Base-by-base conservation (phyloP, 2,329 filamentous ascomycete species). In the Colletotrichum tabaci region DNA sequence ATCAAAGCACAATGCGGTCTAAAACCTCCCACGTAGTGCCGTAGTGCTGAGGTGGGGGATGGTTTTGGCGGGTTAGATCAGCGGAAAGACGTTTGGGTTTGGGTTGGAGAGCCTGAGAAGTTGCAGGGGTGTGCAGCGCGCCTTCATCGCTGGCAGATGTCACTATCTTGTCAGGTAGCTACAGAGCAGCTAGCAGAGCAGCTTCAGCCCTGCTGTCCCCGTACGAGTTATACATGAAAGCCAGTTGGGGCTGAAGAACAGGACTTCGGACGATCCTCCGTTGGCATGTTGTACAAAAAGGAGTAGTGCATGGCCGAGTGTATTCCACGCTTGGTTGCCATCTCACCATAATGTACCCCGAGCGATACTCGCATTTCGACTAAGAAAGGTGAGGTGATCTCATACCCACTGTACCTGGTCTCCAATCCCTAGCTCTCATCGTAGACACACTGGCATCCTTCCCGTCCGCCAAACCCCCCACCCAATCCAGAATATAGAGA, bases 11-110 rank as follows among this genome's bases (percentile, higher is more conserved):
- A 16, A n/a, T 46, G 30, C 35, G 46, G 30, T 9, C 8, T 9
- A 35, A 35, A 9, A 9, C 30, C 35, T 38, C 35, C 30, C 21
- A 49, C 5, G 47, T 52, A 35, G 23, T 38, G 30, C 30, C n/a
- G 30, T 12, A 10, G 9, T 16, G 35, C 35, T 30, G 52, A 13
- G 47, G 40, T 58, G 66, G 66, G 57, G 56, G 64, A 57, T 71
- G 49, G 52, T 58, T 26, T n/a, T 16, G 46, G 21, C 50, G 30
- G 60, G 58, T 68, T 63, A 68, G 68, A 71, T 63, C 68, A 71
- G 68, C 66, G 65, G 40, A 15, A 40, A 40, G 23, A 35, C 38
- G 47, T 55, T 63, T 55, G 47, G 49, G 47, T 63, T 63, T 46
- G 47, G 49, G 46, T 30, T 61, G 30, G 30, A 52, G 35, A 52